Conservation (phyloP, 2,329 filamentous ascomycete species). For the Pseudofabraea citricarpa region DNA sequence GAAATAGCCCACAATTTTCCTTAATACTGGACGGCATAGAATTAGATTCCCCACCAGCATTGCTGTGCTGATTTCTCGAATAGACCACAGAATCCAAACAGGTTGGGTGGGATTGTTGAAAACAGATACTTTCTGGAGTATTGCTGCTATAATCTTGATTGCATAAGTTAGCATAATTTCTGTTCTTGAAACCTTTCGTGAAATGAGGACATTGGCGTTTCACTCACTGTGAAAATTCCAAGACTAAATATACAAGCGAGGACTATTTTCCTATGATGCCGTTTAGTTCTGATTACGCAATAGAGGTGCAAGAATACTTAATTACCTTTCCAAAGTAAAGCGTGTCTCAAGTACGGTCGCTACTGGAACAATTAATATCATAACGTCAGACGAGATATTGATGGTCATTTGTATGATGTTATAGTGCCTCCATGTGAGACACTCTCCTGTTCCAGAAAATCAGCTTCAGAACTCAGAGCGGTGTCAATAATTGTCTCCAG, state of each 20-base stretch:
- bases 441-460: neutral
- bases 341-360: neutral
- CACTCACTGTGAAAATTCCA: neutral
- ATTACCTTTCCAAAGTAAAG: neutral
- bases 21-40: neutral
- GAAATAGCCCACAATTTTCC: no score
- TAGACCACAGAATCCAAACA: neutral
- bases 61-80: neutral
- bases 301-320: neutral
- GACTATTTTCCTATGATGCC: neutral
- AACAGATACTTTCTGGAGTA: neutral
- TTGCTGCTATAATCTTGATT: neutral
- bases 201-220: neutral
- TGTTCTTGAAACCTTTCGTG: no score
- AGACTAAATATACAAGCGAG: neutral
- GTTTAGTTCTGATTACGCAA: neutral
- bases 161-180: neutral
- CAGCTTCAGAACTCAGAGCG: neutral
- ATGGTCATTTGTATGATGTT: neutral
- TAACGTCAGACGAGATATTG: neutral
- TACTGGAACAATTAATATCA: neutral
- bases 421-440: neutral
- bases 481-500: neutral
- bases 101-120: neutral
- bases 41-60: neutral